Percentiles rank a stretch among this genome's conserved stretches.
These are phyloP conservation scores for Fusarium decemcellulare DNA, from an alignment of 2,329 filamentous ascomycete genomes.

Conservation along the genomic window DNA sequence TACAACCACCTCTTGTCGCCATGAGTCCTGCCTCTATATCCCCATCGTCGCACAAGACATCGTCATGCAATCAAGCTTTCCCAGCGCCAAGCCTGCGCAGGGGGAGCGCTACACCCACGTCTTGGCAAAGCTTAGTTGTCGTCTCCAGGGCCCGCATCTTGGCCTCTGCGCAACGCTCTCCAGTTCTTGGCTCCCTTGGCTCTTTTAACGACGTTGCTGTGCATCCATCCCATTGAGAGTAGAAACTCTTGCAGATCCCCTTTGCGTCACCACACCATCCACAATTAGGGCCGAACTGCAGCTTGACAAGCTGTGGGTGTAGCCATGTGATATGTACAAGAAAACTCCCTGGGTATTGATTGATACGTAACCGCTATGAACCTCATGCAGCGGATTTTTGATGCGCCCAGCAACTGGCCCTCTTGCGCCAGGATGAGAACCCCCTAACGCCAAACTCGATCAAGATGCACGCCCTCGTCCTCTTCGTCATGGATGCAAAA, in stretches of 20 bases:
- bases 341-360: constrained; percentile 46
- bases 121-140: constrained; percentile 52
- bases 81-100: constrained; percentile 42
- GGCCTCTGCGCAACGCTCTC: constrained; percentile 38
- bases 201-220: constrained; percentile 7
- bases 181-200: constrained; percentile 33
- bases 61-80: constrained; percentile 39
- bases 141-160: constrained; percentile 32
- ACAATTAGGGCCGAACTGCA: neutral
- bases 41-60: constrained; percentile 26
- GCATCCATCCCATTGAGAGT: neutral
- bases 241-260: neutral
- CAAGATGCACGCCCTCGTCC: constrained; percentile 26
- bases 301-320: neutral
- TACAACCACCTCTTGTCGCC: neutral
- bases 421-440: constrained; percentile 24
- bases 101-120: constrained; percentile 17
- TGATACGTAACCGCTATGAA: constrained; percentile 27
- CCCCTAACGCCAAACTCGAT: constrained; percentile 35
- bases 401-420: constrained; percentile 22
- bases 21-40: neutral
- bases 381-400: constrained; percentile 32
- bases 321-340: neutral
- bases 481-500: constrained; percentile 29
- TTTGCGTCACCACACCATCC: neutral